Percentiles rank a stretch among this genome's conserved stretches.
Evolutionary conservation across 2,329 filamentous ascomycete species (phyloP).

Genomic region (Lasiodiplodia gonubiensis): DNA sequence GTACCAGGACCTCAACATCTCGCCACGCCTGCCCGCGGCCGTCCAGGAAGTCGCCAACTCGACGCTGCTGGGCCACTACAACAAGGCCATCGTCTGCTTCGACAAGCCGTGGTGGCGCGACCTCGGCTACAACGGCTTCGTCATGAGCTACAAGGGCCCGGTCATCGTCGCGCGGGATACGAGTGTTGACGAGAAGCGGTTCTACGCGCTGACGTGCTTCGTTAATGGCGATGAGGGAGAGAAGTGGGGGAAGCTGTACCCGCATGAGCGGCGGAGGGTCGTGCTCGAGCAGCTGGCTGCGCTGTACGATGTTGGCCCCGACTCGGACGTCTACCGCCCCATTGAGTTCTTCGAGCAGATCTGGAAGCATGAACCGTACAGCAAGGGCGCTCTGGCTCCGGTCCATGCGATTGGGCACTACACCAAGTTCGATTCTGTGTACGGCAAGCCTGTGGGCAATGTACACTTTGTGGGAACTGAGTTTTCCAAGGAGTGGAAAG

Average conservation of each 20-base stretch:
- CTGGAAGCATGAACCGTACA: conserved; percentile 38
- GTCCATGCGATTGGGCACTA: conserved; percentile 26
- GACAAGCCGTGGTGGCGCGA: conserved; percentile 55
- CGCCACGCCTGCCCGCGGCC: conserved; percentile 51
- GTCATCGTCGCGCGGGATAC: conserved; percentile 39
- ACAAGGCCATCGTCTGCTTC: conserved; percentile 59
- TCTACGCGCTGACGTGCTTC: conserved; percentile 50
- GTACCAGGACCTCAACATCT: conserved; percentile 53
- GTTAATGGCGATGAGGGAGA: conserved; percentile 46
- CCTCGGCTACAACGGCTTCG: conserved; percentile 53
- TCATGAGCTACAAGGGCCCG: conserved; percentile 48
- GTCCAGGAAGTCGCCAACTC: conserved; percentile 49
- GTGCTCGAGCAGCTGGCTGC: conserved; percentile 45
- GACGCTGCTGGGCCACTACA: conserved; percentile 53
- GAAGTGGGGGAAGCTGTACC: conserved; percentile 42
- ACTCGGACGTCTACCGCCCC: conserved; percentile 1
- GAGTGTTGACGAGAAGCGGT: conserved; percentile 36
- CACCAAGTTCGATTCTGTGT: conserved; percentile 30
- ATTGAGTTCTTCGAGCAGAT: conserved; percentile 37
- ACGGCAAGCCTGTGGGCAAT: conserved; percentile 40
- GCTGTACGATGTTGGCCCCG: conserved; percentile 35
- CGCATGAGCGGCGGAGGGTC: conserved; percentile 38
- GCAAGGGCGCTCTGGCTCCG: conserved; percentile 3
- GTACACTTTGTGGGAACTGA: conserved; percentile 63
- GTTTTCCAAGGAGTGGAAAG: conserved; percentile 59